These are phyloP conservation scores for Panaeolus cyanescens DNA, from an alignment of 768 basidiomycete species.

Conservation along the genomic window DNA sequence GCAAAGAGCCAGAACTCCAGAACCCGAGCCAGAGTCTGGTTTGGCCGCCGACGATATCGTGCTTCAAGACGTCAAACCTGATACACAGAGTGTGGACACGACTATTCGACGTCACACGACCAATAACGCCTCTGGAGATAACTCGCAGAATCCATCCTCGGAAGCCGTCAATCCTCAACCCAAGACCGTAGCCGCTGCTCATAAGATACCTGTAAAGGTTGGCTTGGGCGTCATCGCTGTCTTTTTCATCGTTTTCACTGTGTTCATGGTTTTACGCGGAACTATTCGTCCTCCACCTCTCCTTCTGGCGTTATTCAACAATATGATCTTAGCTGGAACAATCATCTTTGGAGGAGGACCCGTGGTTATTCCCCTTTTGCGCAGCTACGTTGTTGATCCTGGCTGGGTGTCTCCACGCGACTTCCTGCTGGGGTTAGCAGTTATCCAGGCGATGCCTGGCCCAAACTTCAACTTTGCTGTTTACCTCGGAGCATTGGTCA, in stretches of 20 bases:
- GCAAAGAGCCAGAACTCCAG: conserved; percentile 5
- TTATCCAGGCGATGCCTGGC: conserved; percentile 51
- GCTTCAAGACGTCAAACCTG: conserved; percentile 14
- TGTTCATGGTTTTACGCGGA: conserved; percentile 30
- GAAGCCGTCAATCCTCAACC: conserved; percentile 8
- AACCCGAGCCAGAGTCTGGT: conserved; percentile 8
- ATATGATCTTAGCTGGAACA: conserved; percentile 49
- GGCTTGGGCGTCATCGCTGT: conserved; percentile 23
- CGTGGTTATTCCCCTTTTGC: conserved; percentile 55
- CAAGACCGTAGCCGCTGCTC: conserved; percentile 19
- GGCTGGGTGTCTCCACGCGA: conserved; percentile 56
- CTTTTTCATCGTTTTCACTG: conserved; percentile 28
- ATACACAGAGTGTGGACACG: conserved; percentile 1
- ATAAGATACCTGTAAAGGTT: conserved; percentile 26
- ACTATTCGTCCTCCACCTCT: conserved; percentile 24
- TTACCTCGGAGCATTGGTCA: conserved; percentile 50
- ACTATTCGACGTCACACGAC: conserved; percentile 4
- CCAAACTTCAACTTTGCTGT: conserved; percentile 60
- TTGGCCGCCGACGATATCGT: conserved; percentile 7
- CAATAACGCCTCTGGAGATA: not conserved
- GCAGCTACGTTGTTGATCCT: conserved; percentile 50
- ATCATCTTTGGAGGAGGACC: conserved; percentile 58
- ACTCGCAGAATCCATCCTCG: not conserved
- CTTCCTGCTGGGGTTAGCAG: conserved; percentile 54
- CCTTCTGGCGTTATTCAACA: conserved; percentile 40